These are phyloP conservation scores for Leucosporidium yakuticum DNA, from an alignment of 768 basidiomycete genomes.

Conservation along the genomic window DNA sequence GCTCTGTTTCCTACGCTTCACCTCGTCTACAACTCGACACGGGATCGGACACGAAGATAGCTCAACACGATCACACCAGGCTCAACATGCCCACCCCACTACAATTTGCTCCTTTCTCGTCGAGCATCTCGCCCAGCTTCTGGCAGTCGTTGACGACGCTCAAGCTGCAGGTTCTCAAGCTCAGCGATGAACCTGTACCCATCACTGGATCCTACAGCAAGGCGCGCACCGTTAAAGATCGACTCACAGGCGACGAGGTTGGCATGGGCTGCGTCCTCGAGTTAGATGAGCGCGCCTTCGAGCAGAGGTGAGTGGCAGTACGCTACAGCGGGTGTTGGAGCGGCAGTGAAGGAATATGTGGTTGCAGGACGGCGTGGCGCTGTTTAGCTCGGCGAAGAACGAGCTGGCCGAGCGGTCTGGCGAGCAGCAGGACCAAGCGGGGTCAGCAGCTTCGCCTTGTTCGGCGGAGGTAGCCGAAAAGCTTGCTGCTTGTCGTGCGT, in stretches of 20 bases:
- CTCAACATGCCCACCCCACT: constrained; percentile 41
- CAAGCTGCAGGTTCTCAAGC: constrained; percentile 83
- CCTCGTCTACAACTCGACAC: not conserved
- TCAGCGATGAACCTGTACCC: constrained; percentile 65
- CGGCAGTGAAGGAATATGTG: no score
- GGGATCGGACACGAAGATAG: not conserved
- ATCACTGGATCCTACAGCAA: constrained; percentile 63
- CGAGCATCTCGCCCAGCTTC: constrained; percentile 80
- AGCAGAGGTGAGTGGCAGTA: constrained; percentile 36
- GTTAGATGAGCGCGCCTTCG: constrained; percentile 41
- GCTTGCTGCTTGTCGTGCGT: no score
- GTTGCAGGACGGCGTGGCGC: not conserved
- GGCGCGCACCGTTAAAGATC: constrained; percentile 66
- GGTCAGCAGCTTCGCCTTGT: not conserved
- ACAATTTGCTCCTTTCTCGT: constrained; percentile 83
- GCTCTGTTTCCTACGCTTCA: not conserved
- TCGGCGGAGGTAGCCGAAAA: no score
- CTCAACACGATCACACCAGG: not conserved
- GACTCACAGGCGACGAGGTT: constrained; percentile 68
- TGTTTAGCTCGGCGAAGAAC: not conserved
- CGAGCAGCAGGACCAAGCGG: not conserved
- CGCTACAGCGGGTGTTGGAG: not conserved
- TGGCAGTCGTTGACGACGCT: constrained; percentile 83
- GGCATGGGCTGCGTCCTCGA: constrained; percentile 54
- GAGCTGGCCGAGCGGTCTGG: not conserved